A percentile compares a stretch with the other conserved stretches of the same genome.
Evolutionary conservation across 257 asterid species (phyloP).

Genomic region (Petrea volubilis): DNA sequence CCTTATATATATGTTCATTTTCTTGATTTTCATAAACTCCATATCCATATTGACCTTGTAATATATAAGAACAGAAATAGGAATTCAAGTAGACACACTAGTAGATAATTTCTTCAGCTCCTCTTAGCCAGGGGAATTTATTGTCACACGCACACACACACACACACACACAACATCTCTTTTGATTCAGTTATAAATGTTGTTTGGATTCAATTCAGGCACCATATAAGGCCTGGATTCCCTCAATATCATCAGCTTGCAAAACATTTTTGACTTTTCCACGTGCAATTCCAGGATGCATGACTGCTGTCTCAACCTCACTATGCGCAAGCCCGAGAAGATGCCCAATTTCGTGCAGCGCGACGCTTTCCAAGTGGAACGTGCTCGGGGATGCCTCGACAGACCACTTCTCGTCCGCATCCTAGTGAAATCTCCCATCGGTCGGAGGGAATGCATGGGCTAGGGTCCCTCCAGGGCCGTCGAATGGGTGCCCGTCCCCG

Average conservation of each 20-base stretch:
- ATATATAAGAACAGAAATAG: no score
- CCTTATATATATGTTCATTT: no score
- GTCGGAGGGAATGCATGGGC: conserved; percentile 43
- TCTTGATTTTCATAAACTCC: no score
- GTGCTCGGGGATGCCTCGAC: background rate
- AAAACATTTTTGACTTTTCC: conserved; percentile 19
- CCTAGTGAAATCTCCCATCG: conserved; percentile 32
- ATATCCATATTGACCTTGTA: no score
- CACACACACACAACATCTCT: background rate
- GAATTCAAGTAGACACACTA: no score
- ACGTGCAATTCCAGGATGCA: conserved; percentile 17
- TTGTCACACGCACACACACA: no score
- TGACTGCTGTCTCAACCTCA: conserved; percentile 20
- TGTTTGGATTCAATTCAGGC: background rate
- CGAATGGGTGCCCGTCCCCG: conserved; percentile 31
- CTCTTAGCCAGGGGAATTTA: no score
- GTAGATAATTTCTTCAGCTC: no score
- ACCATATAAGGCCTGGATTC: conserved; percentile 24
- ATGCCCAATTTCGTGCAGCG: conserved; percentile 48
- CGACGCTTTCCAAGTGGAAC: conserved; percentile 31
- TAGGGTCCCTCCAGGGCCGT: conserved; percentile 31
- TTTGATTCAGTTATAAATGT: no score
- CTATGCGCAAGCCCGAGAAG: conserved; percentile 45
- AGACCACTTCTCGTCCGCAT: conserved; percentile 32
- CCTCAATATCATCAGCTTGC: conserved; percentile 32